These are phyloP conservation scores for Rhododendron molle DNA, from an alignment of 148 eudicot species.

Conservation along the genomic window DNA sequence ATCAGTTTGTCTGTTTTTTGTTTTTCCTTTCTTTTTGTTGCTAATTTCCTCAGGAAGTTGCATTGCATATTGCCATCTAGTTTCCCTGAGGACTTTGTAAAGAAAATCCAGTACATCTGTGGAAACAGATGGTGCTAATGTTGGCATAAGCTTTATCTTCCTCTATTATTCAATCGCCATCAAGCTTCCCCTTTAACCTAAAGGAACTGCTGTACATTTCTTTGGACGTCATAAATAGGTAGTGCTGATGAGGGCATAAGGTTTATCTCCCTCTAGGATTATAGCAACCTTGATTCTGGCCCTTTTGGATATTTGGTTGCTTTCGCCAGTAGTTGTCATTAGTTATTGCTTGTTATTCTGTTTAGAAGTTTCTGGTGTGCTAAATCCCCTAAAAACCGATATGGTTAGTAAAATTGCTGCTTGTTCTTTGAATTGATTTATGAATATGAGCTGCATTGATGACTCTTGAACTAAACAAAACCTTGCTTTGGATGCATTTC, in stretches of 20 bases:
- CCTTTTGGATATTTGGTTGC: background rate
- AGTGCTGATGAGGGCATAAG: background rate
- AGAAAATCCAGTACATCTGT: background rate
- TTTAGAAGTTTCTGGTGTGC: background rate
- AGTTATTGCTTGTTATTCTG: conserved; percentile 4
- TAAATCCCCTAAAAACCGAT: background rate
- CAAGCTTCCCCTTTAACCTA: background rate
- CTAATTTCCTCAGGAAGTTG: background rate
- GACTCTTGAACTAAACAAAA: conserved; percentile 34
- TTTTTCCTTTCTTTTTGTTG: background rate
- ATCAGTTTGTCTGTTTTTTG: background rate
- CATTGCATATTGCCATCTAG: conserved; percentile 4
- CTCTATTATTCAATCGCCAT: background rate
- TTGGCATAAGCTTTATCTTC: background rate
- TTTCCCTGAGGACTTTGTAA: background rate
- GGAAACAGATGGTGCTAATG: background rate
- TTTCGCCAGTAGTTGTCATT: background rate
- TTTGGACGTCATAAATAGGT: background rate
- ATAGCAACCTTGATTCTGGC: background rate
- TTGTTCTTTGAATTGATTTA: conserved; percentile 19
- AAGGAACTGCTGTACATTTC: background rate
- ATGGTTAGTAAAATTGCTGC: conserved; percentile 3
- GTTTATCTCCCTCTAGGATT: background rate
- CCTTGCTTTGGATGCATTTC: conserved; percentile 45
- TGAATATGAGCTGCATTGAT: conserved; percentile 21